A percentile compares a stretch with the other conserved stretches of the same genome.
These are phyloP conservation scores for Microbotryum scabiosae DNA, from an alignment of 1,284 basidiomycete genomes.

Conservation along the genomic window DNA sequence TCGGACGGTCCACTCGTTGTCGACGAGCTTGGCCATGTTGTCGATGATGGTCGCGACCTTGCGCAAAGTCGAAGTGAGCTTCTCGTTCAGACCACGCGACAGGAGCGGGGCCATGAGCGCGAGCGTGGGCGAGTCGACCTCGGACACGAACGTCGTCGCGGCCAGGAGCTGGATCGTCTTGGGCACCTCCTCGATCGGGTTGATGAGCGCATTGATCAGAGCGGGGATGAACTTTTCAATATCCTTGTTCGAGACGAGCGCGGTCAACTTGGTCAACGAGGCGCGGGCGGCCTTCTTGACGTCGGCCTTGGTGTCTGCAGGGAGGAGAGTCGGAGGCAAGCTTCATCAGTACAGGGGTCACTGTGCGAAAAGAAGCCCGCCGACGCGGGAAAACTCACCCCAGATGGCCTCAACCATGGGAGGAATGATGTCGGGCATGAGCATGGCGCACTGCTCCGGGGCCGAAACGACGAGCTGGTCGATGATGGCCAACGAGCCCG, in stretches of 20 bases:
- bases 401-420: slow-evolving; percentile 93
- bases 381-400: slow-evolving; percentile 38
- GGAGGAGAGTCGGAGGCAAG: background rate
- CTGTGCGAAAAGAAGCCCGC: background rate
- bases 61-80: slow-evolving; percentile 89
- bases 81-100: slow-evolving; percentile 89
- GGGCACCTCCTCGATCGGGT: slow-evolving; percentile 98
- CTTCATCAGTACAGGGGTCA: too few species aligned
- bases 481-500: slow-evolving; percentile 71
- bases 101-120: slow-evolving; percentile 98
- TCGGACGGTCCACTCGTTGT: slow-evolving; percentile 86
- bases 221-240: slow-evolving; percentile 55
- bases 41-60: slow-evolving; percentile 95
- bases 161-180: slow-evolving; percentile 93
- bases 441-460: slow-evolving; percentile 74
- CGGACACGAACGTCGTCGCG: slow-evolving; percentile 99
- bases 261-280: slow-evolving; percentile 85
- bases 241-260: slow-evolving; percentile 98
- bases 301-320: slow-evolving; percentile 89
- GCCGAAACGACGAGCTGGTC: slow-evolving; percentile 83
- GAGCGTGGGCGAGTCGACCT: slow-evolving; percentile 97
- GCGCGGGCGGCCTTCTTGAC: slow-evolving; percentile 98
- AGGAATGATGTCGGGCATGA: slow-evolving; percentile 94
- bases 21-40: slow-evolving; percentile 98
- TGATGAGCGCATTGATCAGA: slow-evolving; percentile 73